These are phyloP conservation scores for Taxillus chinensis DNA, from an alignment of 164 flowering plant species.

Conservation along the genomic window DNA sequence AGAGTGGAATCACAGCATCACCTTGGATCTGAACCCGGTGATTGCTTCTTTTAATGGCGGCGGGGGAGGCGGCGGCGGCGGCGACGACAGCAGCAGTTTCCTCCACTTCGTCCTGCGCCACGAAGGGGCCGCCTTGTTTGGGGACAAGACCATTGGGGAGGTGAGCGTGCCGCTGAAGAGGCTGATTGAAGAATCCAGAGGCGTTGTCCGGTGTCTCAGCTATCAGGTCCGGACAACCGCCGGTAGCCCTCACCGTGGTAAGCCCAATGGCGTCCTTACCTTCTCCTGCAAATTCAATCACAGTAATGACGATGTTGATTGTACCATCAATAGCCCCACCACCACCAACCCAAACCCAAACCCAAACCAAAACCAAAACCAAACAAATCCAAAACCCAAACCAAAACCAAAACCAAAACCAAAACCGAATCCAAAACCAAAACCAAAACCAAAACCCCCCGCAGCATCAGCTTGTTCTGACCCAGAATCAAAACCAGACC, in stretches of 20 bases:
- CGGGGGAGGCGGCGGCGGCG: no score
- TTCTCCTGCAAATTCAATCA: constrained; percentile 29
- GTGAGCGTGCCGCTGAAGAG: constrained; percentile 41
- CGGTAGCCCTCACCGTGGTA: constrained; percentile 10
- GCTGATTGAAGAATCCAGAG: constrained; percentile 19
- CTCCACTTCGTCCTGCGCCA: constrained; percentile 28
- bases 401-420: no score
- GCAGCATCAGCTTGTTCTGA: no score
- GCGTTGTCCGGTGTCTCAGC: constrained; percentile 25
- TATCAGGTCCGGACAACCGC: constrained; percentile 37
- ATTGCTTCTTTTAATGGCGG: no score
- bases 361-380: no score
- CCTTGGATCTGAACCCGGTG: constrained; percentile 19
- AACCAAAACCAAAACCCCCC: no score
- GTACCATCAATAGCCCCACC: no score
- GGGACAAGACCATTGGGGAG: constrained; percentile 35
- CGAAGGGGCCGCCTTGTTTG: constrained; percentile 19
- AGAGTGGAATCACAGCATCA: constrained; percentile 49
- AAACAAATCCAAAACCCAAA: no score
- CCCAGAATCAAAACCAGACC: no score
- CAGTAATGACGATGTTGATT: no score
- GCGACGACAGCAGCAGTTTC: constrained; percentile 14
- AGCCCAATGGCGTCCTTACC: constrained; percentile 39
- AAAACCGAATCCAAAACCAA: no score
- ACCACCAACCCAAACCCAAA: no score